Conservation (phyloP, 78 protist species). For the Guillardia theta region DNA sequence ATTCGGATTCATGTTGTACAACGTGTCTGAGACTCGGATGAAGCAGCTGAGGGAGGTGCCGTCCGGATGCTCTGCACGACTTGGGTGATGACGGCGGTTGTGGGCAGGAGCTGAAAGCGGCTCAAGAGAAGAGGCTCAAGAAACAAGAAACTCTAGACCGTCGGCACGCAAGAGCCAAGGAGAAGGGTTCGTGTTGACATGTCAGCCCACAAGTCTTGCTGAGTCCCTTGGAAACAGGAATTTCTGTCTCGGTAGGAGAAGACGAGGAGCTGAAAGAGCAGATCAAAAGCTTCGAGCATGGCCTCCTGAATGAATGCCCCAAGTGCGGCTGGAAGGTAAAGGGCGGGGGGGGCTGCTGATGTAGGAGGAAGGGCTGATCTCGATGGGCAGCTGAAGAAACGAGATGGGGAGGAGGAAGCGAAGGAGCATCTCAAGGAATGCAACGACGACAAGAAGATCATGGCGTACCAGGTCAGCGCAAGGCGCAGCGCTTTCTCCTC, state of each 20-base stretch:
- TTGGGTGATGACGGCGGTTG: not conserved
- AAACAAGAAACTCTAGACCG: not conserved
- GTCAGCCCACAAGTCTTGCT: too few species aligned
- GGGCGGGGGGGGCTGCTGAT: too few species aligned
- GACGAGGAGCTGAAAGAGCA: not conserved
- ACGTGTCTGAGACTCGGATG: not conserved
- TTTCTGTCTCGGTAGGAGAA: not conserved
- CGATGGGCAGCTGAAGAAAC: not conserved
- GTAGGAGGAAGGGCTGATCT: too few species aligned
- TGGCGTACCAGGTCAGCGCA: not conserved
- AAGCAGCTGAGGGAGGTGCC: not conserved
- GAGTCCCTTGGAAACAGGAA: too few species aligned
- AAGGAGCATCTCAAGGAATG: not conserved
- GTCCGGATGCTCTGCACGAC: not conserved
- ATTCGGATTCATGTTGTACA: constrained; percentile 2
- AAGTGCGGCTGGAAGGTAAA: not conserved
- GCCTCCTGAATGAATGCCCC: not conserved
- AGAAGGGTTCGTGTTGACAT: not conserved
- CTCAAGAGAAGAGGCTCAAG: constrained; percentile 19
- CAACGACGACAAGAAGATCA: not conserved
- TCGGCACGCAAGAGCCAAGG: not conserved
- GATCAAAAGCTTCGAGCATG: not conserved
- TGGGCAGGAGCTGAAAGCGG: not conserved
- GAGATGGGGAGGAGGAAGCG: not conserved
- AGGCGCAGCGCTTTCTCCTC: not conserved